These are phyloP conservation scores for Pyricularia sp. DNA, from an alignment of 2,329 filamentous ascomycete genomes.

Conservation along the genomic window DNA sequence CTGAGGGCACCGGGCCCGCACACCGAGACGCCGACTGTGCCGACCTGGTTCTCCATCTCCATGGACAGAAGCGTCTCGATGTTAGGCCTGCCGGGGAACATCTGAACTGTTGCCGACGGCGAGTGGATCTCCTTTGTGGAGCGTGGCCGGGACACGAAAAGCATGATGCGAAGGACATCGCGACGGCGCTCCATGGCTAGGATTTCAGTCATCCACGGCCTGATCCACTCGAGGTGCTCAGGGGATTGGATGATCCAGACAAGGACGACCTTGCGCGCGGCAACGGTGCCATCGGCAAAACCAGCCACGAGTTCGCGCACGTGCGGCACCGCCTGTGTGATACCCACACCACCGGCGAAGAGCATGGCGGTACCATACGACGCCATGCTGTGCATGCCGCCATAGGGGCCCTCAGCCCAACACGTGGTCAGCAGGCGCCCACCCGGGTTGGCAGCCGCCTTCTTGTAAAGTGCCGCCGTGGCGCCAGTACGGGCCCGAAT, in stretches of 20 bases:
- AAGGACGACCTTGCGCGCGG: constrained; percentile 61
- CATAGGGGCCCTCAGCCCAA: constrained; percentile 69
- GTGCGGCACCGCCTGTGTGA: constrained; percentile 71
- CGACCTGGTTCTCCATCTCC: constrained; percentile 66
- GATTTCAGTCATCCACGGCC: constrained; percentile 76
- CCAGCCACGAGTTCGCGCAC: constrained; percentile 63
- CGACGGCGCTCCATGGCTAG: constrained; percentile 65
- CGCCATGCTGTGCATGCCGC: constrained; percentile 59
- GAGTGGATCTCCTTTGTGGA: constrained; percentile 76
- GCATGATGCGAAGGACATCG: constrained; percentile 65
- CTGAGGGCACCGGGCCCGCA: constrained; percentile 67
- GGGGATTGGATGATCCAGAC: constrained; percentile 74
- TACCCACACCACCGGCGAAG: constrained; percentile 72
- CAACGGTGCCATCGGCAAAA: constrained; percentile 58
- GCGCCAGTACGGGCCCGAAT: constrained; percentile 67
- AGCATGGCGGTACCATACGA: constrained; percentile 73
- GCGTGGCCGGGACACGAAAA: constrained; percentile 67
- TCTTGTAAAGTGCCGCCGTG: constrained; percentile 60
- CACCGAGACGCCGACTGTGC: constrained; percentile 64
- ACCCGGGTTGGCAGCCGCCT: constrained; percentile 50
- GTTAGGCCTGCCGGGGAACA: constrained; percentile 74
- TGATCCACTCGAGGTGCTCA: constrained; percentile 76
- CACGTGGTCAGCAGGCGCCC: constrained; percentile 55
- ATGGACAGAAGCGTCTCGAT: constrained; percentile 62
- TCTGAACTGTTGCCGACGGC: constrained; percentile 68